Percentiles rank a stretch among this genome's conserved stretches.
phyloP scores from a whole-genome alignment of 805 yeast species.

The Cephaloascus albidus region DNA sequence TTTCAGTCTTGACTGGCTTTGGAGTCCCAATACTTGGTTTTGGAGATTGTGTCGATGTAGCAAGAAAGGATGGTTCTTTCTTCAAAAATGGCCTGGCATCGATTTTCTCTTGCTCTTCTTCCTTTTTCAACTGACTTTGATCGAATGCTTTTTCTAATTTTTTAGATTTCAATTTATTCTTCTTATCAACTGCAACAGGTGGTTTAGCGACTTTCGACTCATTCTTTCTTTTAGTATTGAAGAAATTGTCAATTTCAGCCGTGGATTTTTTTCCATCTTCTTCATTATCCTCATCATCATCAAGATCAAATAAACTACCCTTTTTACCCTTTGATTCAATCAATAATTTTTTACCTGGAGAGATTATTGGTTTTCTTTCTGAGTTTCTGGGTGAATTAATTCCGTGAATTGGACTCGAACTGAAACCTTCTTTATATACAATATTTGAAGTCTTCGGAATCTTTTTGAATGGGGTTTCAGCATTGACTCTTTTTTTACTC shows the following conservation, averaged over 20 bases:
- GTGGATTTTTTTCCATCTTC: neutral
- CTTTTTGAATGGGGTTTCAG: neutral
- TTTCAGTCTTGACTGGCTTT: too few relatives aligned
- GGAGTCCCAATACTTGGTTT: too few relatives aligned
- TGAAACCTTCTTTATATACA: neutral
- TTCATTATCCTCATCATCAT: neutral
- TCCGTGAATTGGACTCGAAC: too few relatives aligned
- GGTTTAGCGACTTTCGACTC: too few relatives aligned
- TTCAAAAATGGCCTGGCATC: too few relatives aligned
- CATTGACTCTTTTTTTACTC: too few relatives aligned
- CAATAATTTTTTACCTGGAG: neutral
- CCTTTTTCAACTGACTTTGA: slow-evolving; percentile 1
- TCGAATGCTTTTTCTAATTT: slow-evolving; percentile 5
- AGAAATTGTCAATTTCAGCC: neutral
- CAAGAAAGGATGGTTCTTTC: too few relatives aligned
- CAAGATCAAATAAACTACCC: neutral
- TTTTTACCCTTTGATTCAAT: neutral
- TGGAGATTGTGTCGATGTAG: too few relatives aligned
- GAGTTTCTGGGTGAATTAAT: too few relatives aligned
- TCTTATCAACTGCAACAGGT: too few relatives aligned
- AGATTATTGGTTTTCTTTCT: too few relatives aligned
- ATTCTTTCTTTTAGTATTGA: neutral
- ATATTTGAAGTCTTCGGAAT: neutral
- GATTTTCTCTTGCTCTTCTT: too few relatives aligned
- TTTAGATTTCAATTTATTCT: slow-evolving; percentile 4